phyloP scores from a whole-genome alignment of 2,329 filamentous ascomycete genomes.

The Didymosphaeria variabile region DNA sequence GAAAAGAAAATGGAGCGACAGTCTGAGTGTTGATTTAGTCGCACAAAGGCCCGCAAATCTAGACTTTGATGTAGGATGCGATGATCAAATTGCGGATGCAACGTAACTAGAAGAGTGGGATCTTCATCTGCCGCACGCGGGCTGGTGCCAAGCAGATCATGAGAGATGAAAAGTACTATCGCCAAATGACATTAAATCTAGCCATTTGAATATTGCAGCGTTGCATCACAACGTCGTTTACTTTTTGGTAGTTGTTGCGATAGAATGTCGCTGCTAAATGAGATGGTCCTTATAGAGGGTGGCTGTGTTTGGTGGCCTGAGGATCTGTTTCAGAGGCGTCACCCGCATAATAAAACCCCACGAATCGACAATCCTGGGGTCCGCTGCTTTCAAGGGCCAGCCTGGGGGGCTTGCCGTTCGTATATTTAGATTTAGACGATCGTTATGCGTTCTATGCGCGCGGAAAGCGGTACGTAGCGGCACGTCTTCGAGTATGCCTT shows the following conservation, averaged over 20 bases:
- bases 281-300: slow-evolving; percentile 1
- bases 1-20: not conserved
- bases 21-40: not conserved
- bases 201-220: not conserved
- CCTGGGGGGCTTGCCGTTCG: not conserved
- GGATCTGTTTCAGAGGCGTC: slow-evolving; percentile 7
- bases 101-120: not conserved
- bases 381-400: slow-evolving; percentile 1
- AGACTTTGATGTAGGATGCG: not conserved
- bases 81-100: not conserved
- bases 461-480: not conserved
- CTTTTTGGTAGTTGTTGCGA: not conserved
- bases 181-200: not conserved
- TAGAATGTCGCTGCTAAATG: not conserved
- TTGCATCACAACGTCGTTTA: not conserved
- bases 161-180: not conserved
- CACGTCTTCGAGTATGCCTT: slow-evolving; percentile 10
- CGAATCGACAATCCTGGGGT: not conserved
- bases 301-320: slow-evolving; percentile 6
- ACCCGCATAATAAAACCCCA: slow-evolving; percentile 10
- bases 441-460: slow-evolving; percentile 8
- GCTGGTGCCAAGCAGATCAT: not conserved
- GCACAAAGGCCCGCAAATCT: not conserved
- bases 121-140: not conserved
- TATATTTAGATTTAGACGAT: slow-evolving; percentile 9